Evolutionary conservation across 208 protist species (phyloP), one percentile per base, ranked within the genome.

Genomic region (Trypanosoma platydactyli): DNA sequence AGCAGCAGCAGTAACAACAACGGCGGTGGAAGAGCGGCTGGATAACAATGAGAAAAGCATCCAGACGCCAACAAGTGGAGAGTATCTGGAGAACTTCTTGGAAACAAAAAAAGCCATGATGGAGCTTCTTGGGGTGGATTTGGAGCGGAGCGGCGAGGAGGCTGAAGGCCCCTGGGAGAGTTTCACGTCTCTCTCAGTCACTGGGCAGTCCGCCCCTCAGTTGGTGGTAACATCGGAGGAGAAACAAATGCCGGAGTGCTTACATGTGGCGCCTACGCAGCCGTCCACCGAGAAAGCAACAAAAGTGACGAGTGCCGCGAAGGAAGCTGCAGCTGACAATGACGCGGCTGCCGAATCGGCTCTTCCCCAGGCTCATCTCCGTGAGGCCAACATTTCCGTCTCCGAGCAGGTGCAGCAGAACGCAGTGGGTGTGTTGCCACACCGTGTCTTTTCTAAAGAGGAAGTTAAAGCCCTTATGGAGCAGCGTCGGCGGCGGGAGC

Each of bases 361-460:
- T 38, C 9, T 38, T 9, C 33, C 33, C 9, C 33, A 38, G 33
- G 5, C 33, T 3, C 33, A 38, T 38, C 33, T 9, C 33, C 9
- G 33, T 9, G 33, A 38, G 33, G 33, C 33, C 33, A 9, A 9
- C 5, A 38, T 38, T 38, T 51, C 16, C 16, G 52, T 1, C 33
- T 44, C 30, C 45, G 57, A 20, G 40, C 41, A 50, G 40, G 53
- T 20, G 3, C 57, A 9, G 33, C 38, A 33, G 24, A n/a, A 0
- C 54, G 51, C 49, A 22, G 42, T 53, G n/a, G 55, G 50, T 33
- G 63, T 69, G n/a, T 27, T 24, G 24, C 51, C 69, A 44, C 81
- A 83, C 35, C 77, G 81, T 22, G 68, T 71, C 54, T 69, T 79
- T 35, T 57, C 64, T 9, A 64, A 71, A 52, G 77, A 83, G 29